Percentiles rank a stretch among this genome's conserved stretches.
Conservation (phyloP, 164 flowering plant genomes). For the Tetrastigma voinierianum region DNA sequence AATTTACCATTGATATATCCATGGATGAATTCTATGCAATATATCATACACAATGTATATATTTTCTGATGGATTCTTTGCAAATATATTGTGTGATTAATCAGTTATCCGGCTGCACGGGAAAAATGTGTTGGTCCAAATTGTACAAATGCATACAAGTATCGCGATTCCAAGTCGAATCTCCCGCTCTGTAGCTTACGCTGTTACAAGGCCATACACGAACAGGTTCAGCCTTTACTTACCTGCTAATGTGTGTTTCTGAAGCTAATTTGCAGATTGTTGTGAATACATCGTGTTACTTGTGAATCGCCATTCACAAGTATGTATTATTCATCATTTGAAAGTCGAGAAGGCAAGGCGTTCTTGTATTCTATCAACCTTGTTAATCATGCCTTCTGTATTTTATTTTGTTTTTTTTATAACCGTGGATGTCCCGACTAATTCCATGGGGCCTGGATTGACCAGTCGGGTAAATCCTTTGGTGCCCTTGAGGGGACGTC, state of each 20-base stretch:
- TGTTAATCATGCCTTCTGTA: too few relatives aligned
- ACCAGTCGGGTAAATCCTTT: too few relatives aligned
- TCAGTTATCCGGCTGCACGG: slow-evolving; percentile 78
- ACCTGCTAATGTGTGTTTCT: slow-evolving; percentile 28
- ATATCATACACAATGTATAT: background rate
- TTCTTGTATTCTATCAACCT: too few relatives aligned
- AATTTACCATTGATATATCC: background rate
- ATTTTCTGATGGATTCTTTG: background rate
- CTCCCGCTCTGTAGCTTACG: slow-evolving; percentile 76
- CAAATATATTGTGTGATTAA: slow-evolving; percentile 1
- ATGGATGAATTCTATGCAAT: background rate
- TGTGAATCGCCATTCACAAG: too few relatives aligned
- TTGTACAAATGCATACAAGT: slow-evolving; percentile 62
- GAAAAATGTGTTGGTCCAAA: slow-evolving; percentile 76
- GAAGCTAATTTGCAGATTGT: too few relatives aligned
- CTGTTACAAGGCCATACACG: slow-evolving; percentile 68
- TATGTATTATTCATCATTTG: too few relatives aligned
- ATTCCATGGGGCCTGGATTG: too few relatives aligned
- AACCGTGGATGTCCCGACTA: too few relatives aligned
- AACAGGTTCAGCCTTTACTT: slow-evolving; percentile 25
- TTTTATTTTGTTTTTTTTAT: too few relatives aligned
- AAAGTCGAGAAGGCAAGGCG: too few relatives aligned
- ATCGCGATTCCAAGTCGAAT: slow-evolving; percentile 72
- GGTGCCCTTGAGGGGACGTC: too few relatives aligned
- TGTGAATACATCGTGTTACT: too few relatives aligned